Evolutionary conservation across 148 eudicot species (phyloP).

Genomic region (Rhododendron williamsianum): DNA sequence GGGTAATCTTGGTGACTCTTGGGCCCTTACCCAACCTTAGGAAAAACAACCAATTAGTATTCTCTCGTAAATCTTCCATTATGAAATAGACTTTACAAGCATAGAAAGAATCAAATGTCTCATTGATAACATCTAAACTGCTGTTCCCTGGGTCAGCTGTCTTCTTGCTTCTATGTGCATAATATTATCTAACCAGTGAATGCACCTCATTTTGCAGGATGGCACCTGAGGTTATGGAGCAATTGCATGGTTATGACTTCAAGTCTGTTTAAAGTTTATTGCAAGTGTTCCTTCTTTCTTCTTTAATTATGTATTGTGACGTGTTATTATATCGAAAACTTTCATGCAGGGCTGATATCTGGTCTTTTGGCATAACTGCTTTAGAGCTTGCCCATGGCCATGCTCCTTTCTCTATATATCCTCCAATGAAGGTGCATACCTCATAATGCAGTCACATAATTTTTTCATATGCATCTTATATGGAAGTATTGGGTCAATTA

Average conservation of each 20-base stretch:
- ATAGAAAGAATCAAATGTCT: not conserved
- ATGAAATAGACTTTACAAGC: not conserved
- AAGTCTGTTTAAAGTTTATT: constrained; percentile 46
- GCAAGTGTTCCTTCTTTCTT: not conserved
- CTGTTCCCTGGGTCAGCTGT: not conserved
- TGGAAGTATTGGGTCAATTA: no score
- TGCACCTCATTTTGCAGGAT: constrained; percentile 44
- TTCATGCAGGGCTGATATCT: constrained; percentile 36
- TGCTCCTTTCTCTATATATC: constrained; percentile 21
- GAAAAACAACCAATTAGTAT: not conserved
- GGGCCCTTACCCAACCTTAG: no score
- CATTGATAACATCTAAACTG: no score
- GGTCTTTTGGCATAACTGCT: no score
- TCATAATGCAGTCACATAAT: no score
- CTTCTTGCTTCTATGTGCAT: not conserved
- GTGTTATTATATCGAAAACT: not conserved
- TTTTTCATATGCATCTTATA: not conserved
- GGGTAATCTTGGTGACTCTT: not conserved
- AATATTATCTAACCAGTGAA: not conserved
- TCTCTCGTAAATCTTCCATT: no score
- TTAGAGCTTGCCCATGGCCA: no score
- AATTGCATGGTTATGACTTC: constrained; percentile 78
- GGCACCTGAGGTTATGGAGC: constrained; percentile 99
- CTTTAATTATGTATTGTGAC: not conserved
- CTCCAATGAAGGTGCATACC: constrained; percentile 62